A percentile compares a stretch with the other conserved stretches of the same genome.
Evolutionary conservation across 202 grass and related monocot species (phyloP).

Genomic region (Digitaria exilis): DNA sequence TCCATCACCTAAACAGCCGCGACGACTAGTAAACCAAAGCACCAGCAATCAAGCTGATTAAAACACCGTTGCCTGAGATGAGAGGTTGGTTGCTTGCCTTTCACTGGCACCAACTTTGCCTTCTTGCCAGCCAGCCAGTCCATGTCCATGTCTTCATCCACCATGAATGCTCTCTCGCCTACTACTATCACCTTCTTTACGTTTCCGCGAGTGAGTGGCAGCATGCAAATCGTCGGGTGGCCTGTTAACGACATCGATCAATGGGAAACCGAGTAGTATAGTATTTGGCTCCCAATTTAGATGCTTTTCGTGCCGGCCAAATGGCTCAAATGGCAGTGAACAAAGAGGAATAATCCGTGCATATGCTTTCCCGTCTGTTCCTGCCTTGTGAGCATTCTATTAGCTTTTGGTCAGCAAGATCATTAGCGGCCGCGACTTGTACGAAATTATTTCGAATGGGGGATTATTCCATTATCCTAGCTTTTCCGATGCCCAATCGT

Average conservation of each 20-base stretch:
- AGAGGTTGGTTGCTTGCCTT: constrained; percentile 30
- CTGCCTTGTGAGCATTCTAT: constrained; percentile 2
- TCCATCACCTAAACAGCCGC: constrained; percentile 12
- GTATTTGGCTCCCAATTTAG: neutral
- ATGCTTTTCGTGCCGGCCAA: neutral
- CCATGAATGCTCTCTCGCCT: constrained; percentile 40
- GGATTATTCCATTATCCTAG: neutral
- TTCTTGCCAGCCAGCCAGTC: neutral
- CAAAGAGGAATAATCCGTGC: constrained; percentile 38
- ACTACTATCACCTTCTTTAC: constrained; percentile 44
- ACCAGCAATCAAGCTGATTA: constrained; percentile 2
- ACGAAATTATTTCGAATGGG: neutral
- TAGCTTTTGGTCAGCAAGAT: neutral
- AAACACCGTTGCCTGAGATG: neutral
- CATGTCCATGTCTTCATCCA: neutral
- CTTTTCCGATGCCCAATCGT: neutral
- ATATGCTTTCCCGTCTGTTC: constrained; percentile 23
- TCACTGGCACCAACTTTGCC: constrained; percentile 28
- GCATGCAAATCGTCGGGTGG: constrained; percentile 13
- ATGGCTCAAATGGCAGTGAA: neutral
- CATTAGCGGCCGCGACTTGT: neutral
- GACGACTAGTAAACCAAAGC: constrained; percentile 18
- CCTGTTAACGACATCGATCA: neutral
- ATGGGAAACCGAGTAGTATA: neutral
- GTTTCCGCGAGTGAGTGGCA: constrained; percentile 42